phyloP scores from a whole-genome alignment of 257 asterid species.

The Capsicum rhomboideum region DNA sequence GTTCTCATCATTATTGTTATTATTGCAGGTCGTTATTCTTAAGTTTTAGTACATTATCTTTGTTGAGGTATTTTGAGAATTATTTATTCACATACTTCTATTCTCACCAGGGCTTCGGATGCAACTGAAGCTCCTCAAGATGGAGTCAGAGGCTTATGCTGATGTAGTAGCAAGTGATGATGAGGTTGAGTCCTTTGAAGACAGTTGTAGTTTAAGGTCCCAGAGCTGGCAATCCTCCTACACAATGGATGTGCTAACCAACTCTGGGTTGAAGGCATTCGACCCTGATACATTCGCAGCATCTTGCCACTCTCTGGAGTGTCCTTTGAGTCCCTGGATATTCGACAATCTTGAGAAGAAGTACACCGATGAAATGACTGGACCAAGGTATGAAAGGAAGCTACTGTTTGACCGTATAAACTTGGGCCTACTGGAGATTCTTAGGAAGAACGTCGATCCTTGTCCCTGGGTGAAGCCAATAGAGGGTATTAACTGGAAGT shows the following conservation, averaged over 20 bases:
- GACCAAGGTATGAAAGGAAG: slow-evolving; percentile 47
- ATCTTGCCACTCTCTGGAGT: slow-evolving; percentile 46
- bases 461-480: slow-evolving; percentile 56
- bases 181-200: slow-evolving; percentile 25
- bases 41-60: not conserved
- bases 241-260: slow-evolving; percentile 37
- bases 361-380: slow-evolving; percentile 18
- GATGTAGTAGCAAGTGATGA: slow-evolving; percentile 35
- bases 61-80: not conserved
- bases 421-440: slow-evolving; percentile 34
- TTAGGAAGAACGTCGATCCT: slow-evolving; percentile 24
- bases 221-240: slow-evolving; percentile 59
- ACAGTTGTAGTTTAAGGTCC: slow-evolving; percentile 7
- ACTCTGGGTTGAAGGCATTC: slow-evolving; percentile 47
- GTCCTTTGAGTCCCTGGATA: slow-evolving; percentile 55
- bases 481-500: slow-evolving; percentile 6
- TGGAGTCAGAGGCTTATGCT: slow-evolving; percentile 48
- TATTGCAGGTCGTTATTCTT: not conserved
- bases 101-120: slow-evolving; percentile 49
- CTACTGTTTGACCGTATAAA: slow-evolving; percentile 61
- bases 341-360: slow-evolving; percentile 60
- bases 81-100: not conserved
- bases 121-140: slow-evolving; percentile 81
- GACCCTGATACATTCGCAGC: slow-evolving; percentile 25
- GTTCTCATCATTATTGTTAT: not conserved